Conservation (phyloP, 78 protist species). For the Mantamonas sphyraenae region DNA sequence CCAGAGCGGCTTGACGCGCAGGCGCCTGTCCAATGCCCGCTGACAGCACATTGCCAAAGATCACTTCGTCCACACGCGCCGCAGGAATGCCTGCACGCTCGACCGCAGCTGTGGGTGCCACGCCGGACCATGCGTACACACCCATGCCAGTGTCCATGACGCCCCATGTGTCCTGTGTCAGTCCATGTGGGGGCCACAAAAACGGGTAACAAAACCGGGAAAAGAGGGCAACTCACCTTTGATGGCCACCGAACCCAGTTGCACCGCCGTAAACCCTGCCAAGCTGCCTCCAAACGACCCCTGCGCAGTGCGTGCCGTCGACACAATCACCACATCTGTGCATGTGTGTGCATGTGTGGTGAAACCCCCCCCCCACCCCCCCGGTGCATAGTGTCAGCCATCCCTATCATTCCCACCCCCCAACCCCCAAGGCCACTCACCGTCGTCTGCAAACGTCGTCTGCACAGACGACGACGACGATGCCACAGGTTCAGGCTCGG, state of each 20-base stretch:
- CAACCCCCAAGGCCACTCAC: too few relatives aligned
- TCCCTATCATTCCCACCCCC: too few relatives aligned
- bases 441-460: too few relatives aligned
- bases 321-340: background rate
- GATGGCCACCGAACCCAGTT: conserved; percentile 21
- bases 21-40: conserved; percentile 29
- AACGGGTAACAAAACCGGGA: background rate
- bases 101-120: conserved; percentile 2
- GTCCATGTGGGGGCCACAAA: background rate
- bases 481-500: too few relatives aligned
- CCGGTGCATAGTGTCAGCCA: too few relatives aligned
- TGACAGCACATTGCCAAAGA: conserved; percentile 17
- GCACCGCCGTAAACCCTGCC: conserved; percentile 13
- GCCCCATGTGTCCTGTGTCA: background rate
- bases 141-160: background rate
- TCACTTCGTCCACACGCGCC: conserved; percentile 16
- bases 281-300: conserved; percentile 20
- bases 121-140: background rate
- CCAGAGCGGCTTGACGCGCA: conserved; percentile 23
- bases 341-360: too few relatives aligned
- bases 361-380: too few relatives aligned
- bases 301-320: background rate
- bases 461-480: too few relatives aligned
- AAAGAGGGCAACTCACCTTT: background rate
- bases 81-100: conserved; percentile 17